These are phyloP conservation scores for Hydnomerulius pinastri DNA, from an alignment of 768 basidiomycete genomes.

Conservation along the genomic window DNA sequence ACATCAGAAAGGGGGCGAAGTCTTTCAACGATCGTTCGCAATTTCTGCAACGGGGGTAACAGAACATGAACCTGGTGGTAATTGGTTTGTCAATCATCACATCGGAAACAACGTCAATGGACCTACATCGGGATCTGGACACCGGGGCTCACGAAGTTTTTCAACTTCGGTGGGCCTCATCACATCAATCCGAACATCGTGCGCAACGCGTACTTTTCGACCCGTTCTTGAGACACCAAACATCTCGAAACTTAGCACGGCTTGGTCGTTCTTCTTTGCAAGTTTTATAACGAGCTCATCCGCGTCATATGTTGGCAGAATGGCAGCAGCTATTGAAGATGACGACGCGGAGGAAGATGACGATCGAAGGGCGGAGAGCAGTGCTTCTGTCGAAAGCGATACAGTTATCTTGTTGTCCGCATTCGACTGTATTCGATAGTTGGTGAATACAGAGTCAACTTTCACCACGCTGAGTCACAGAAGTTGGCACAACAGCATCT, in stretches of 20 bases:
- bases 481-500: slow-evolving; percentile 6
- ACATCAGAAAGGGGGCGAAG: slow-evolving; percentile 70
- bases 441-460: slow-evolving; percentile 64
- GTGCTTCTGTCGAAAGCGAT: slow-evolving; percentile 69
- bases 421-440: slow-evolving; percentile 87
- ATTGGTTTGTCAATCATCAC: slow-evolving; percentile 3
- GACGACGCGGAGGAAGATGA: slow-evolving; percentile 51
- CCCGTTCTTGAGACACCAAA: slow-evolving; percentile 64
- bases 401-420: slow-evolving; percentile 80
- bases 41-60: slow-evolving; percentile 69
- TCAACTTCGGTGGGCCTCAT: slow-evolving; percentile 74
- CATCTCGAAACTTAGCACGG: slow-evolving; percentile 78
- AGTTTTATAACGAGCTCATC: slow-evolving; percentile 81
- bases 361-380: slow-evolving; percentile 74
- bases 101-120: not conserved
- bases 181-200: slow-evolving; percentile 84
- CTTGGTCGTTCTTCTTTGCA: slow-evolving; percentile 82
- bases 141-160: slow-evolving; percentile 75
- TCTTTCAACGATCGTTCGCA: slow-evolving; percentile 79
- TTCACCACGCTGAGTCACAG: slow-evolving; percentile 55
- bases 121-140: slow-evolving; percentile 83
- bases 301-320: slow-evolving; percentile 43
- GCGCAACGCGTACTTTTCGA: slow-evolving; percentile 62
- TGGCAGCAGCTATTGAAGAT: slow-evolving; percentile 30
- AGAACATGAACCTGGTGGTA: slow-evolving; percentile 69